Evolutionary conservation across 108 stramenopile species (phyloP).

Genomic region (Tribonema minus): DNA sequence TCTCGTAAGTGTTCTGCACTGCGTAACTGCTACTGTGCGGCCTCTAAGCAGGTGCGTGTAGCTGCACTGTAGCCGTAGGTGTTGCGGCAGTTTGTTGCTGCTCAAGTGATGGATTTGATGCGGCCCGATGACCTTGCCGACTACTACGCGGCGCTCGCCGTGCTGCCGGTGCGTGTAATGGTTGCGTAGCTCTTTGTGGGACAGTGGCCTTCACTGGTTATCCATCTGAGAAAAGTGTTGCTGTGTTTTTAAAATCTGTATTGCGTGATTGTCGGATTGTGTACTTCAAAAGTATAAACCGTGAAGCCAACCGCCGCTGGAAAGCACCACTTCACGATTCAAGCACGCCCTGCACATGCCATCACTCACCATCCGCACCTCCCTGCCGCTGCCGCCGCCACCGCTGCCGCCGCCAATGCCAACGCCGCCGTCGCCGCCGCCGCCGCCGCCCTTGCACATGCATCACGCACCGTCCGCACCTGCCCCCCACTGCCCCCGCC

Average conservation of each 20-base stretch:
- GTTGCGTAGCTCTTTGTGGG: not conserved
- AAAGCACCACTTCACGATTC: too few relatives aligned
- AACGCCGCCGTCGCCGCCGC: too few relatives aligned
- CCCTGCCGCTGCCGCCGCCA: too few relatives aligned
- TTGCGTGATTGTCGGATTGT: not conserved
- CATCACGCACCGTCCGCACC: not conserved
- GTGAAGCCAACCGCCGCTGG: too few relatives aligned
- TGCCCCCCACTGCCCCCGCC: not conserved
- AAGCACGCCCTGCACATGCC: too few relatives aligned
- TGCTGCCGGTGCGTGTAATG: not conserved
- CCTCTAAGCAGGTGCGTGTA: not conserved
- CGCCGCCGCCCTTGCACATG: not conserved
- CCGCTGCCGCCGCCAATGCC: too few relatives aligned
- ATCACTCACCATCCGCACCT: too few relatives aligned
- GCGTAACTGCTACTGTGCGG: not conserved
- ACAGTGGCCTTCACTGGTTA: not conserved
- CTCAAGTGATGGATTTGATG: not conserved
- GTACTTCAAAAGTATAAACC: too few relatives aligned
- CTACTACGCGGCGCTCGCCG: constrained; percentile 6
- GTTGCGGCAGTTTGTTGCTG: not conserved
- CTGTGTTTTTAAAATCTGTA: too few relatives aligned
- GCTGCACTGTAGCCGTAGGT: not conserved
- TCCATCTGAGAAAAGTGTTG: not conserved
- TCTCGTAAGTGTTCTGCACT: not conserved
- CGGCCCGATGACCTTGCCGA: constrained; percentile 22